Conservation (phyloP, 805 yeast species). For the Tanozyma kutaoensis region DNA sequence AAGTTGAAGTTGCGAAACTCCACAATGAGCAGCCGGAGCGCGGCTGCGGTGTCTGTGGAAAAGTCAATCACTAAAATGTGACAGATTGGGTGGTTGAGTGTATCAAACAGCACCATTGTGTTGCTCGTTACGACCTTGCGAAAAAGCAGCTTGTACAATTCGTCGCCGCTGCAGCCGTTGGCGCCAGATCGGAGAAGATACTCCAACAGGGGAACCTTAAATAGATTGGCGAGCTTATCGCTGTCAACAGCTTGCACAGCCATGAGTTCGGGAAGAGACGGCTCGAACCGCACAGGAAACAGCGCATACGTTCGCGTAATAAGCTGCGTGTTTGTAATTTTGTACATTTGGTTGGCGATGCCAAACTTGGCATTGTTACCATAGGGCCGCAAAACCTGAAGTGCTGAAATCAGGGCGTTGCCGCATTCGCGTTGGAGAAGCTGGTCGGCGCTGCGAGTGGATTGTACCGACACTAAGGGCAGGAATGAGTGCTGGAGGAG, state of each 20-base stretch:
- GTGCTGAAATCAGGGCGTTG: conserved; percentile 21
- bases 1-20: conserved; percentile 33
- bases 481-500: conserved; percentile 33
- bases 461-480: conserved; percentile 38
- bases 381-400: conserved; percentile 38
- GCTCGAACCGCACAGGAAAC: conserved; percentile 43
- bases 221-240: conserved; percentile 1
- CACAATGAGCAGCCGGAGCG: conserved; percentile 45
- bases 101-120: conserved; percentile 63
- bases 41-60: conserved; percentile 31
- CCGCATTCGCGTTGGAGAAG: conserved; percentile 27
- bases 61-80: conserved; percentile 54
- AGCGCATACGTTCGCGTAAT: conserved; percentile 35
- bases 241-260: conserved; percentile 13
- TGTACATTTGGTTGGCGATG: conserved; percentile 26
- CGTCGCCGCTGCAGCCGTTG: too few species aligned
- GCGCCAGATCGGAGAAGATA: too few species aligned
- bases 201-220: conserved; percentile 1
- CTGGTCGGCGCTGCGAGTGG: conserved; percentile 32
- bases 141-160: conserved; percentile 43
- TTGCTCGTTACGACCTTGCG: conserved; percentile 46
- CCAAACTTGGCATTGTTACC: conserved; percentile 38
- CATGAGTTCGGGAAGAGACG: conserved; percentile 23
- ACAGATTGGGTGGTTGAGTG: conserved; percentile 76
- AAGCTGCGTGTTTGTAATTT: conserved; percentile 38